A percentile compares a stretch with the other conserved stretches of the same genome.
Evolutionary conservation across 306 rosid genomes (phyloP).

Genomic region (Cucumis sativus): DNA sequence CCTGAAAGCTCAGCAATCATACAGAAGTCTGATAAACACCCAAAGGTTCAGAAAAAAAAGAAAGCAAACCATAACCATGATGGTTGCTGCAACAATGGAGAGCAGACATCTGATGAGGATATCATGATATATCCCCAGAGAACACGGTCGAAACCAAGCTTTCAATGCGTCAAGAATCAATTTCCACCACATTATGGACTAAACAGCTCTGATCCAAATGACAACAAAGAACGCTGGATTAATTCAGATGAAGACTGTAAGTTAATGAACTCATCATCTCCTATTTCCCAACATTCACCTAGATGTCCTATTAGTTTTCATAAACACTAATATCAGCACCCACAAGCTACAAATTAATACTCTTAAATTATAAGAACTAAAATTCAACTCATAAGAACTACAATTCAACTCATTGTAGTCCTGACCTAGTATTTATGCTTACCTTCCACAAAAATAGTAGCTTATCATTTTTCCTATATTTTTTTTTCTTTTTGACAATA

Average conservation of each 20-base stretch:
- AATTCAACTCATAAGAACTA: neutral
- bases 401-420: neutral
- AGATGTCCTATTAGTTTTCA: neutral
- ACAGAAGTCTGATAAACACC: conserved; percentile 26
- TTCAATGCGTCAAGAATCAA: conserved; percentile 33
- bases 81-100: conserved; percentile 27
- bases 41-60: conserved; percentile 45
- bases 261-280: conserved; percentile 7
- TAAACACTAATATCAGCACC: neutral
- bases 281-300: neutral
- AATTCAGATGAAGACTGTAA: conserved; percentile 90
- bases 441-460: neutral
- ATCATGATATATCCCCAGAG: conserved; percentile 29
- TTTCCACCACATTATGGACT: conserved; percentile 33
- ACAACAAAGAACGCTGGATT: conserved; percentile 77
- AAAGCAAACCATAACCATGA: conserved; percentile 26
- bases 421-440: neutral
- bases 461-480: neutral
- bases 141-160: conserved; percentile 31
- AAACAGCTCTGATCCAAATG: conserved; percentile 39
- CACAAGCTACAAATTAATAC: neutral
- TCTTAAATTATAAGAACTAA: neutral
- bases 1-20: conserved; percentile 43
- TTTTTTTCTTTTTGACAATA: no score
- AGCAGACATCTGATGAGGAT: conserved; percentile 41